These are phyloP conservation scores for Circinella minor DNA, from an alignment of 371 early-diverging fungal species.

Conservation along the genomic window DNA sequence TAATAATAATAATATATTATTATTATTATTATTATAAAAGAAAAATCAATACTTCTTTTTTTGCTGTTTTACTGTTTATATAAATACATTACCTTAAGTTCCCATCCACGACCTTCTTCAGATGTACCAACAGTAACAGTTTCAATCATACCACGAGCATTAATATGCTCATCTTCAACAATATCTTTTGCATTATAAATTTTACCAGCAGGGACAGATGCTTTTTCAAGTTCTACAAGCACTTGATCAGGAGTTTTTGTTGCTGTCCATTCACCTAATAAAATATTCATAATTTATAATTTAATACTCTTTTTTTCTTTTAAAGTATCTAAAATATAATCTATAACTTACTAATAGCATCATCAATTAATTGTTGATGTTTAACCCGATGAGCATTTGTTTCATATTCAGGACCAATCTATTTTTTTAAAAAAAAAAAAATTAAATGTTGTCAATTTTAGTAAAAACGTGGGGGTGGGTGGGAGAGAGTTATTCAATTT, in stretches of 20 bases:
- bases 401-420: conserved; percentile 50
- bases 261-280: conserved; percentile 48
- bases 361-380: conserved; percentile 47
- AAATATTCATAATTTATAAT: no score
- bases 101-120: conserved; percentile 47
- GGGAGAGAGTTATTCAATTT: not conserved
- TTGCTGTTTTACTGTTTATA: not conserved
- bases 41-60: not conserved
- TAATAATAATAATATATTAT: not conserved
- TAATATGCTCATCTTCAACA: conserved; percentile 55
- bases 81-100: conserved; percentile 40
- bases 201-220: conserved; percentile 57
- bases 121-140: conserved; percentile 40
- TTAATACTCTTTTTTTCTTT: no score
- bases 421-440: not conserved
- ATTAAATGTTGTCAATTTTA: not conserved
- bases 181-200: conserved; percentile 62
- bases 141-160: conserved; percentile 59
- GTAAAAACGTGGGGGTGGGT: no score
- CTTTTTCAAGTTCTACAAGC: conserved; percentile 40
- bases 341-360: conserved; percentile 43
- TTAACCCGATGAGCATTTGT: conserved; percentile 54
- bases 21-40: not conserved
- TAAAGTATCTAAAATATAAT: no score
- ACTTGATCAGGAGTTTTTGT: conserved; percentile 46